A percentile compares a stretch with the other conserved stretches of the same genome.
phyloP scores from a whole-genome alignment of 2,329 filamentous ascomycete genomes.

The Exophiala viscosa region DNA sequence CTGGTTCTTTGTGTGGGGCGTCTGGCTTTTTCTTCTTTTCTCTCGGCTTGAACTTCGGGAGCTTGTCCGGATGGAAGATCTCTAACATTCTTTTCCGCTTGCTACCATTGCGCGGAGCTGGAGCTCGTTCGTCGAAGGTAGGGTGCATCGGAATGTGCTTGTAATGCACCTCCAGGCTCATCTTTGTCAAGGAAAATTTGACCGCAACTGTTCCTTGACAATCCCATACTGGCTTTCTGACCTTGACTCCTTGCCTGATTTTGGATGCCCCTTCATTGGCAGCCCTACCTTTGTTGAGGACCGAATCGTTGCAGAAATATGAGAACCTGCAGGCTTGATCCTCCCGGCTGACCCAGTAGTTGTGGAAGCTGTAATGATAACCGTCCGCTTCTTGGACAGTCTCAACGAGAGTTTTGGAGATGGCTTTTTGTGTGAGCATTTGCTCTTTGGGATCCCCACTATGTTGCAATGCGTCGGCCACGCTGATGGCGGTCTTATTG shows the following conservation, averaged over 20 bases:
- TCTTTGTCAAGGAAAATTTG: conserved; percentile 28
- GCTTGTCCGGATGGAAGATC: conserved; percentile 24
- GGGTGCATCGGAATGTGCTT: conserved; percentile 26
- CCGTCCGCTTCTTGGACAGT: conserved; percentile 21
- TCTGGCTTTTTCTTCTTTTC: conserved; percentile 8
- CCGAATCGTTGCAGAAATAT: conserved; percentile 27
- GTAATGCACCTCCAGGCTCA: conserved; percentile 25
- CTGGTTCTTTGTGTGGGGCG: not conserved
- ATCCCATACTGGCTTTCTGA: conserved; percentile 25
- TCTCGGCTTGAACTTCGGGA: conserved; percentile 9
- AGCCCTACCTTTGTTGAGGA: conserved; percentile 26
- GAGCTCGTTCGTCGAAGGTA: conserved; percentile 26
- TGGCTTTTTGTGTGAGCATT: conserved; percentile 22
- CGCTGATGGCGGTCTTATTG: conserved; percentile 23
- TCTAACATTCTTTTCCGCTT: conserved; percentile 23
- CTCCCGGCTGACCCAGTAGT: conserved; percentile 27
- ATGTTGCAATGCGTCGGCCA: conserved; percentile 22
- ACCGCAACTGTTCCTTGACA: conserved; percentile 23
- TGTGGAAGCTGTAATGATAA: conserved; percentile 27
- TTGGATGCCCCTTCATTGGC: conserved; percentile 23
- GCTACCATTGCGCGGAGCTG: conserved; percentile 19
- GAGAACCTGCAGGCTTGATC: conserved; percentile 27
- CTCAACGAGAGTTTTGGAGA: conserved; percentile 24
- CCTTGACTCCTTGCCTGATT: conserved; percentile 15
- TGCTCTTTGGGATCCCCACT: conserved; percentile 21